Evolutionary conservation across 2,329 filamentous ascomycete genomes (phyloP).

Genomic region (Dothideomycetes sp.): DNA sequence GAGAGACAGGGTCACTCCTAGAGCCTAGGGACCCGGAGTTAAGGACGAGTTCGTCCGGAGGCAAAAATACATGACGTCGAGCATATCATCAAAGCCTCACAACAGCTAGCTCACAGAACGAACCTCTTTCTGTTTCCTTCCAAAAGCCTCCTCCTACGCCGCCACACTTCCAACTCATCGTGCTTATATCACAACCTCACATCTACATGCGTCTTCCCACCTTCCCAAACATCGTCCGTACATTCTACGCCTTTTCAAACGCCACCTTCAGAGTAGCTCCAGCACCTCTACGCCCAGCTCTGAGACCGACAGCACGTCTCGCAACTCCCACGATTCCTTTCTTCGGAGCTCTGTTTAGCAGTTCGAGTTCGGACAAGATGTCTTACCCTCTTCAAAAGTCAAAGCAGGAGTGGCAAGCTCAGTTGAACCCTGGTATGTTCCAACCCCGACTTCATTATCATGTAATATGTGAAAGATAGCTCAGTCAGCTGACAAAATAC

Average conservation of each 20-base stretch:
- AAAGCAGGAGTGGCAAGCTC: slow-evolving; percentile 79
- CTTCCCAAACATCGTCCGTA: slow-evolving; percentile 39
- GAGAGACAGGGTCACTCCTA: too few relatives aligned
- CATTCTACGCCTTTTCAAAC: slow-evolving; percentile 40
- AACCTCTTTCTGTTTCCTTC: too few relatives aligned
- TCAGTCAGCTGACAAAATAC: neutral
- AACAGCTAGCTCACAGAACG: too few relatives aligned
- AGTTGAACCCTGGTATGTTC: slow-evolving; percentile 59
- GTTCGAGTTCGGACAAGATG: slow-evolving; percentile 49
- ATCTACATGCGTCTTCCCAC: slow-evolving; percentile 45
- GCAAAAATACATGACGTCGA: too few relatives aligned
- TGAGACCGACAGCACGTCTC: slow-evolving; percentile 34
- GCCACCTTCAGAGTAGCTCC: slow-evolving; percentile 30
- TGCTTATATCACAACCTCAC: too few relatives aligned
- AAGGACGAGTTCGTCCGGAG: too few relatives aligned
- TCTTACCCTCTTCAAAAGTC: slow-evolving; percentile 72
- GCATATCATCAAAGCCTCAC: too few relatives aligned
- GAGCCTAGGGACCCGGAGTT: too few relatives aligned
- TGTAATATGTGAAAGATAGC: neutral
- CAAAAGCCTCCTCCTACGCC: too few relatives aligned
- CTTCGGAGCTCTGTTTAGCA: slow-evolving; percentile 65
- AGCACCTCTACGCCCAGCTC: slow-evolving; percentile 27
- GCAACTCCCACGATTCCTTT: slow-evolving; percentile 76
- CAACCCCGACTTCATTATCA: neutral
- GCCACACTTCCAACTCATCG: too few relatives aligned